phyloP scores from a whole-genome alignment of 805 yeast genomes.

The Wickerhamia fluorescens region DNA sequence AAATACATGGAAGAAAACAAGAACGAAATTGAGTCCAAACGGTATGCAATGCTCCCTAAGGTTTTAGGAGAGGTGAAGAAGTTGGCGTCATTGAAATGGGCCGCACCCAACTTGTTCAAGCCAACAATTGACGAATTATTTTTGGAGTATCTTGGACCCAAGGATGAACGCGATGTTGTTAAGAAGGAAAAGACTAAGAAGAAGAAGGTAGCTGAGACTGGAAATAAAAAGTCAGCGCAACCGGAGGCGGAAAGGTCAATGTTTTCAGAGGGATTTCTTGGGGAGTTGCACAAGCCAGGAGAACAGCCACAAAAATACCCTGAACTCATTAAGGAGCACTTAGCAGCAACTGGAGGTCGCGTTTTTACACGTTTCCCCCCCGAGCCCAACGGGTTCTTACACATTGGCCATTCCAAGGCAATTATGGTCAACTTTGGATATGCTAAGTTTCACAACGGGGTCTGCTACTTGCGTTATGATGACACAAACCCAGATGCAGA shows the following conservation, averaged over 20 bases:
- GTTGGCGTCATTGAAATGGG: constrained; percentile 81
- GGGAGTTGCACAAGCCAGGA: constrained; percentile 91
- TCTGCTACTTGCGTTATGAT: constrained; percentile 88
- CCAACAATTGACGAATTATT: constrained; percentile 77
- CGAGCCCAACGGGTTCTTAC: constrained; percentile 96
- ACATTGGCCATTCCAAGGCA: constrained; percentile 97
- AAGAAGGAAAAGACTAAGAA: constrained; percentile 68
- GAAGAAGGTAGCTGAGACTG: constrained; percentile 13
- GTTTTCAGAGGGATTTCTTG: constrained; percentile 94
- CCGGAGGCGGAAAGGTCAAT: constrained; percentile 48
- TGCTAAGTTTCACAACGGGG: constrained; percentile 80
- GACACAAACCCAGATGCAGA: constrained; percentile 99
- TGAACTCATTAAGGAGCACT: constrained; percentile 75
- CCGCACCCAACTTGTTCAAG: constrained; percentile 79
- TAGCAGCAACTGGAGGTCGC: constrained; percentile 68
- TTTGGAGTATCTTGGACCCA: constrained; percentile 77
- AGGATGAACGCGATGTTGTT: constrained; percentile 86
- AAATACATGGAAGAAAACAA: constrained; percentile 54
- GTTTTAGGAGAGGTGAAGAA: constrained; percentile 72
- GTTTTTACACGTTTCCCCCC: constrained; percentile 97
- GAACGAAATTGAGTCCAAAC: constrained; percentile 54
- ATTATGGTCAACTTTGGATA: constrained; percentile 97
- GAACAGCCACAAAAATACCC: constrained; percentile 89
- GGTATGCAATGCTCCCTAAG: constrained; percentile 75
- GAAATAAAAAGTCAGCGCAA: constrained; percentile 1